Conservation (phyloP, 768 basidiomycete species). For the Suillus brevipes region DNA sequence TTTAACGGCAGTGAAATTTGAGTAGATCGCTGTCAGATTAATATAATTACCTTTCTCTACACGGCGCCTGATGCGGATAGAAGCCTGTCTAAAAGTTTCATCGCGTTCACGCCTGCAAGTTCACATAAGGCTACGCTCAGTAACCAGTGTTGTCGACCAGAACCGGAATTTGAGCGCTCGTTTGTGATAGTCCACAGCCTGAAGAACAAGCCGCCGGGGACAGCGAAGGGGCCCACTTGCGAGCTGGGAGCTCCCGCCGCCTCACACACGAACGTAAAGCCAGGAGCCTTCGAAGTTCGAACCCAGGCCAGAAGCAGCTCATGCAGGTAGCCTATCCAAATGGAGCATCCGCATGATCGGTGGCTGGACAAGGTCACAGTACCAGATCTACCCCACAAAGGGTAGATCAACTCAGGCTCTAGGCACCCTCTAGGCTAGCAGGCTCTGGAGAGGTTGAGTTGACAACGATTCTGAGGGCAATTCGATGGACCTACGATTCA, state of each 20-base stretch:
- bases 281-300: background rate
- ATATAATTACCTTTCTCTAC: background rate
- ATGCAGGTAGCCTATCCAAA: background rate
- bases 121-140: background rate
- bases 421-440: no score
- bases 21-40: slow-evolving; percentile 2
- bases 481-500: background rate
- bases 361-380: background rate
- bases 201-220: background rate
- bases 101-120: no score
- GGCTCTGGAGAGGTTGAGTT: background rate
- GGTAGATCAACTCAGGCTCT: background rate
- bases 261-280: background rate
- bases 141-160: background rate
- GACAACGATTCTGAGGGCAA: background rate
- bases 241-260: background rate
- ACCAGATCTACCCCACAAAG: background rate
- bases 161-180: background rate
- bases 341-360: background rate
- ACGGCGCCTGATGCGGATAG: background rate
- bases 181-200: background rate
- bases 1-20: background rate
- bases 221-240: background rate
- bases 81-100: no score
- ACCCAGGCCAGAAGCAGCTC: background rate